A percentile compares a stretch with the other conserved stretches of the same genome.
phyloP scores from a whole-genome alignment of 2,329 filamentous ascomycete species.

The Botryotinia narcissicola region DNA sequence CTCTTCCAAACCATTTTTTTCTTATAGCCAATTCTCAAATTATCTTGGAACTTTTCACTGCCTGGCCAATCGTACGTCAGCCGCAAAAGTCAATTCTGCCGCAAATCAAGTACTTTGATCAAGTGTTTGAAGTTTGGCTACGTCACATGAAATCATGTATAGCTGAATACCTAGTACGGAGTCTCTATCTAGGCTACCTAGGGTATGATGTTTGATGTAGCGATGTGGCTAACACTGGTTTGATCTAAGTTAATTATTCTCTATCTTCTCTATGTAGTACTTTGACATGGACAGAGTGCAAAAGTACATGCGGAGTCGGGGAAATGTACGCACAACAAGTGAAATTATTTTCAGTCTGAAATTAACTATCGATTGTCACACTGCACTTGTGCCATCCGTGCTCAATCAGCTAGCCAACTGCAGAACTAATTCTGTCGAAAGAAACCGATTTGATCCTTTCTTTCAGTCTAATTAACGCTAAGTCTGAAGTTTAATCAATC shows the following conservation, averaged over 20 bases:
- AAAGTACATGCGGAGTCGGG: neutral
- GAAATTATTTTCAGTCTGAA: neutral
- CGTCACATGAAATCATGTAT: neutral
- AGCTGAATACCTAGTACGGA: neutral
- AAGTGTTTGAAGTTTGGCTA: neutral
- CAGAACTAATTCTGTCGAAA: neutral
- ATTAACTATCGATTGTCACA: neutral
- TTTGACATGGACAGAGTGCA: neutral
- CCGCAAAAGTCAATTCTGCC: neutral
- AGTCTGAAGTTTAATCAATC: neutral
- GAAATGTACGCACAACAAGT: neutral
- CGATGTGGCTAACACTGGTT: neutral
- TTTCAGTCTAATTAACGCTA: neutral
- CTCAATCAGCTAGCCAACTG: neutral
- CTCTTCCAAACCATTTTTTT: neutral
- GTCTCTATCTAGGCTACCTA: neutral
- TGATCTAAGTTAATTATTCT: neutral
- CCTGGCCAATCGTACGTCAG: neutral
- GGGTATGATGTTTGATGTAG: neutral
- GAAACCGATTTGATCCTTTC: neutral
- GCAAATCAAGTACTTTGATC: slow-evolving; percentile 1
- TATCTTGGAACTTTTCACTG: neutral
- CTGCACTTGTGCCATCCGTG: neutral
- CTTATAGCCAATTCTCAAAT: neutral
- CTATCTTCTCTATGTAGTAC: neutral